Evolutionary conservation across 225 moss, liverwort and hornwort genomes (phyloP).

Genomic region (Antitrichia curtipendula): DNA sequence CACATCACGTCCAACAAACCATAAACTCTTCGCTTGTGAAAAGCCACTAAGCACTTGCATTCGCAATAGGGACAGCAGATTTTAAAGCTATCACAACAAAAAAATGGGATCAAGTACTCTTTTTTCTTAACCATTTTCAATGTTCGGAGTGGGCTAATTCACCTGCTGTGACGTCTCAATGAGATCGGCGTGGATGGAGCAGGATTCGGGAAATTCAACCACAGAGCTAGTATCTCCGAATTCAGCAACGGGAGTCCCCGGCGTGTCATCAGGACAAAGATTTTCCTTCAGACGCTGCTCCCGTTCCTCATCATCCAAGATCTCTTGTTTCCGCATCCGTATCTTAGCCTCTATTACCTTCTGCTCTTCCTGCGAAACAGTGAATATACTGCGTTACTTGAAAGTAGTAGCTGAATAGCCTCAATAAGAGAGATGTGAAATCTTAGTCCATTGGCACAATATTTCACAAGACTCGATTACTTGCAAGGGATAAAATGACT

Average conservation of each 20-base stretch:
- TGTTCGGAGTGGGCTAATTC: neutral
- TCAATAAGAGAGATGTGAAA: neutral
- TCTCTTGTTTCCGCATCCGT: conserved; percentile 51
- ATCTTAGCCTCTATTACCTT: conserved; percentile 52
- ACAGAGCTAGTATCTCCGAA: neutral
- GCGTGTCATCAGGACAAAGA: neutral
- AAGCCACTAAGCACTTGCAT: neutral
- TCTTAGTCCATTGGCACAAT: neutral
- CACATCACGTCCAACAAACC: neutral
- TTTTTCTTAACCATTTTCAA: neutral
- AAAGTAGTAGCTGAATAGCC: neutral
- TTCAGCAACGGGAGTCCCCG: neutral
- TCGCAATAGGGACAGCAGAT: neutral
- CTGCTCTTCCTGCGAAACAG: conserved; percentile 37
- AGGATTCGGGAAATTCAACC: conserved; percentile 3
- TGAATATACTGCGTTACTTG: neutral
- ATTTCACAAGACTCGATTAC: neutral
- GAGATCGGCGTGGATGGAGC: neutral
- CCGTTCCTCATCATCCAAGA: conserved; percentile 35
- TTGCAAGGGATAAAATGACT: neutral
- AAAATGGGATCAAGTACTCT: neutral
- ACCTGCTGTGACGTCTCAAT: conserved; percentile 20
- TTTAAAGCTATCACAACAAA: neutral
- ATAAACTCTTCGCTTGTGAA: neutral
- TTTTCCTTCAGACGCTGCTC: conserved; percentile 19